phyloP scores from a whole-genome alignment of 2,329 filamentous ascomycete genomes.

The Apiospora pterosperma region DNA sequence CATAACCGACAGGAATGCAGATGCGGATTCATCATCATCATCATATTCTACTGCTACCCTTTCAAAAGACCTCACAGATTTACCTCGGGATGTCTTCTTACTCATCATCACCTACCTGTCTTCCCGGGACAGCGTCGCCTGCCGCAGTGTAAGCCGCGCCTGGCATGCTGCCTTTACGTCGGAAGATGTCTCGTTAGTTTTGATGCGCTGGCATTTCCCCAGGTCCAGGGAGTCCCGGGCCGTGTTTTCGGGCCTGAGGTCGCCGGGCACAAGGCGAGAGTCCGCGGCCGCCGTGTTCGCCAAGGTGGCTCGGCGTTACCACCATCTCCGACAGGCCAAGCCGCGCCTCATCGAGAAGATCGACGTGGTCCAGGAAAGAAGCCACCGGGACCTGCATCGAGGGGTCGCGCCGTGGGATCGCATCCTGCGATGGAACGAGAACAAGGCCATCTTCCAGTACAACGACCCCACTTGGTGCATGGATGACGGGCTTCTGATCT shows the following conservation, averaged over 20 bases:
- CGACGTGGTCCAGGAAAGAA: constrained; percentile 32
- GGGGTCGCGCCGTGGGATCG: constrained; percentile 43
- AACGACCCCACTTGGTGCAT: constrained; percentile 49
- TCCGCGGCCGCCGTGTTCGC: constrained; percentile 43
- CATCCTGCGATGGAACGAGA: constrained; percentile 37
- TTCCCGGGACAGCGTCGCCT: constrained; percentile 46
- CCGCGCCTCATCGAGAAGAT: constrained; percentile 44
- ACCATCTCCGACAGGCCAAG: constrained; percentile 45
- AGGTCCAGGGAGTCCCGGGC: constrained; percentile 48
- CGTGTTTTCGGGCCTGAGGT: constrained; percentile 9
- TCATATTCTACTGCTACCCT: not conserved
- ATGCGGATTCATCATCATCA: not conserved
- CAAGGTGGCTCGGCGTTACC: constrained; percentile 50
- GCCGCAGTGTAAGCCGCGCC: constrained; percentile 47
- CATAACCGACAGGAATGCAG: not conserved
- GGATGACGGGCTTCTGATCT: constrained; percentile 54
- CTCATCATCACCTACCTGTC: constrained; percentile 47
- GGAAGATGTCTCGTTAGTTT: constrained; percentile 39
- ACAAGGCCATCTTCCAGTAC: constrained; percentile 40
- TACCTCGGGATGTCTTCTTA: constrained; percentile 59
- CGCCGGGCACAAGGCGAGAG: constrained; percentile 11
- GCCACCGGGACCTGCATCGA: constrained; percentile 15
- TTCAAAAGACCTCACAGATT: constrained; percentile 34
- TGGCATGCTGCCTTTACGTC: constrained; percentile 50
- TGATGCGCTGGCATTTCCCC: constrained; percentile 51